A percentile compares a stretch with the other conserved stretches of the same genome.
Evolutionary conservation across 2,329 filamentous ascomycete genomes (phyloP).

Genomic region (Botryosphaeria dothidea): DNA sequence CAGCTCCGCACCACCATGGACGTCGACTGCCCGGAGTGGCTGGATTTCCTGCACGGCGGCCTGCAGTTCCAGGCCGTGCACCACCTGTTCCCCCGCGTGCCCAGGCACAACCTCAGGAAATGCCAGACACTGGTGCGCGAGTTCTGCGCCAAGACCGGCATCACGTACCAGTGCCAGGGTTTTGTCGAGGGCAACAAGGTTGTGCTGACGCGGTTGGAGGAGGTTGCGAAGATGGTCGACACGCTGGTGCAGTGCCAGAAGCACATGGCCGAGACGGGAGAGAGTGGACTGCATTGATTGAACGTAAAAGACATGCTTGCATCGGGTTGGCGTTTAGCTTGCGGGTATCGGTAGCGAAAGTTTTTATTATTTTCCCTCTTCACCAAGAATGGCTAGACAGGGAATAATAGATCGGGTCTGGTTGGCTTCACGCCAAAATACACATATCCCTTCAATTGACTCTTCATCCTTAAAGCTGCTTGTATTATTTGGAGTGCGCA

Average conservation of each 20-base stretch:
- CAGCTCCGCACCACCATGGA: conserved; percentile 95
- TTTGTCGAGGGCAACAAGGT: conserved; percentile 82
- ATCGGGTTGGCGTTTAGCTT: neutral
- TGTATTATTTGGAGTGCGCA: no score
- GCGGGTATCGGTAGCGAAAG: neutral
- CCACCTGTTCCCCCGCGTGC: conserved; percentile 80
- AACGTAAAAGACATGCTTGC: neutral
- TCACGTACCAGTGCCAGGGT: conserved; percentile 83
- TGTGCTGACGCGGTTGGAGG: conserved; percentile 73
- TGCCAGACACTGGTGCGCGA: conserved; percentile 75
- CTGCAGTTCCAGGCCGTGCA: conserved; percentile 89
- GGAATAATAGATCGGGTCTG: no score
- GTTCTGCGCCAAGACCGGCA: conserved; percentile 78
- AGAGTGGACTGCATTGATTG: conserved; percentile 35
- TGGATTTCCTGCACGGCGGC: conserved; percentile 87
- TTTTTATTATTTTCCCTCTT: neutral
- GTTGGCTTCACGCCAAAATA: no score
- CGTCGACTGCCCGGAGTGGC: conserved; percentile 82
- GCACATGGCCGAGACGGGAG: conserved; percentile 41
- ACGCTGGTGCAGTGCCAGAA: conserved; percentile 46
- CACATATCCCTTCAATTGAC: no score
- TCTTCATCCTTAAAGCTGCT: no score
- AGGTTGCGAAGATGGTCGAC: conserved; percentile 77
- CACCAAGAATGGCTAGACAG: no score
- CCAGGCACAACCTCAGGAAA: conserved; percentile 77